Evolutionary conservation across 1,284 basidiomycete genomes (phyloP).

Genomic region (Afroboletus lepidellus): DNA sequence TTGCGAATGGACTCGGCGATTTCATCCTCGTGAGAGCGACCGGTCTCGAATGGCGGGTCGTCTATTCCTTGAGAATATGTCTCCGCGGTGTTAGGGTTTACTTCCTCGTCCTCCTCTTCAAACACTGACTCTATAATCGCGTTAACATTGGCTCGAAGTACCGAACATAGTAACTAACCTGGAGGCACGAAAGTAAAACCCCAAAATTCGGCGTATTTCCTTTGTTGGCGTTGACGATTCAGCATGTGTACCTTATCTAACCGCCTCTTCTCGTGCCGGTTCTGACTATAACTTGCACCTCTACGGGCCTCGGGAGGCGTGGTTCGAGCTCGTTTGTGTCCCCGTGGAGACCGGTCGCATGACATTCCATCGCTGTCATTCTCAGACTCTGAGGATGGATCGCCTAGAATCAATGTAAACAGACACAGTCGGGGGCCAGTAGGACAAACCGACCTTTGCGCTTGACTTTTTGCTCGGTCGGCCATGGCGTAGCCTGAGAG

Average conservation of each 20-base stretch:
- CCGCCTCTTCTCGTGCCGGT: slow-evolving; percentile 42
- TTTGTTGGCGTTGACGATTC: slow-evolving; percentile 31
- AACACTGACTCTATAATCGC: slow-evolving; percentile 30
- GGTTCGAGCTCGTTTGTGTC: slow-evolving; percentile 48
- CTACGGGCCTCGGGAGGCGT: slow-evolving; percentile 43
- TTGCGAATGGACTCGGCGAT: slow-evolving; percentile 67
- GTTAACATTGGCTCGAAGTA: slow-evolving; percentile 9
- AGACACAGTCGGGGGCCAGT: background rate
- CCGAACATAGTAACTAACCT: slow-evolving; percentile 14
- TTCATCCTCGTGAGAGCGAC: slow-evolving; percentile 41
- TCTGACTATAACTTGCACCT: slow-evolving; percentile 38
- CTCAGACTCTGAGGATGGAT: slow-evolving; percentile 8
- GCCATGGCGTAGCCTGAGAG: slow-evolving; percentile 13
- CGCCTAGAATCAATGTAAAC: slow-evolving; percentile 21
- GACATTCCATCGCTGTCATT: slow-evolving; percentile 21
- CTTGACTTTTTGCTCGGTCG: slow-evolving; percentile 35
- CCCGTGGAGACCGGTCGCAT: slow-evolving; percentile 25
- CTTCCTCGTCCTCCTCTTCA: slow-evolving; percentile 39
- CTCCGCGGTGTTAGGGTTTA: slow-evolving; percentile 1
- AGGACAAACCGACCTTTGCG: slow-evolving; percentile 45
- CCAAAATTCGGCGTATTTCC: background rate
- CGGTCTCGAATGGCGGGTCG: slow-evolving; percentile 27
- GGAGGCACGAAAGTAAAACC: slow-evolving; percentile 14
- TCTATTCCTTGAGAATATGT: slow-evolving; percentile 7
- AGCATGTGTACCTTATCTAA: slow-evolving; percentile 37